Evolutionary conservation across 331 rosid species (phyloP), one percentile per base, ranked within the genome.

Genomic region (Phaseolus coccineus): DNA sequence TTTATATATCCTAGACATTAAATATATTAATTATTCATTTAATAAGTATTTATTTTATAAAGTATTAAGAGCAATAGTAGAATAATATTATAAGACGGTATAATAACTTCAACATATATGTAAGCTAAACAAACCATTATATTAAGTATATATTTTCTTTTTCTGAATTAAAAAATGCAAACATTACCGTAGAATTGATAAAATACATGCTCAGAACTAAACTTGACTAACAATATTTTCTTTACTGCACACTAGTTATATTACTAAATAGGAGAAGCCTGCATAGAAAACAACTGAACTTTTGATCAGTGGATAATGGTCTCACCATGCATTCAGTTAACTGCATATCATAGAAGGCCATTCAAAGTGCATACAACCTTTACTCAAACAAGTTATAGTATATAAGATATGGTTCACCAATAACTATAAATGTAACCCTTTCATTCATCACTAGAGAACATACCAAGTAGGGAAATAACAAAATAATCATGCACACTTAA

Each of bases 231-330:
- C 13, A 31, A 37, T 63, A 47, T 12, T 63, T 74, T 27, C 30
- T 25, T 40, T 27, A 58, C 7, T 25, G 22, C 7, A 74, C 31
- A 59, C 19, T 40, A 13, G 12, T 16, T 13, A 46, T 77, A 39
- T 22, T 24, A 35, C 42, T 63, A n/a, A 58, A 27, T 33, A 13
- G 62, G 47, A 55, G 14, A 68, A 55, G 3, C 30, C n/a, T 15
- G 37, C n/a, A 67, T 67, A 40, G 69, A 66, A 48, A 77, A 70
- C n/a, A n/a, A 39, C 66, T 42, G 52, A 58, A n/a, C 56, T 25
- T 58, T 14, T 28, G n/a, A 16, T 40, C 16, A 31, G 16, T n/a
- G 50, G 5, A 27, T 27, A 64, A 52, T 73, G 51, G 69, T 35
- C 65, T 58, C 42, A 56, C 9, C 48, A 44, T 7, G 15, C 39